A percentile compares a stretch with the other conserved stretches of the same genome.
Conservation (phyloP, 2,329 filamentous ascomycete genomes). For the Coniochaeta sp. region DNA sequence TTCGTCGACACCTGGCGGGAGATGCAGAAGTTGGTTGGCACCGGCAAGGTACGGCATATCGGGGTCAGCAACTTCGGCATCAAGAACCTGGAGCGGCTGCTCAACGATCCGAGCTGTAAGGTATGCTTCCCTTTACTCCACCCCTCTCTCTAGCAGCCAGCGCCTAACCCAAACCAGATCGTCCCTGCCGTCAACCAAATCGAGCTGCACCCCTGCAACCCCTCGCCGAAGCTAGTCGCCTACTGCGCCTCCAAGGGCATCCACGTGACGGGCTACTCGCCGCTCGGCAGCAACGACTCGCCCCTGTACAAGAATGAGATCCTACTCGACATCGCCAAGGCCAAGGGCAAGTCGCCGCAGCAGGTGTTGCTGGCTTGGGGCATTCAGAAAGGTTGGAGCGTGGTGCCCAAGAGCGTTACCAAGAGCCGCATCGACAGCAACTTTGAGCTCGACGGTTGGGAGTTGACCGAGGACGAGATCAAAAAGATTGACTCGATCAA, state of each 20-base stretch:
- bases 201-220: constrained; percentile 74
- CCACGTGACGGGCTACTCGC: constrained; percentile 67
- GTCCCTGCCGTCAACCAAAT: constrained; percentile 71
- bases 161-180: constrained; percentile 28
- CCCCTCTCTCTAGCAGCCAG: background rate
- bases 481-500: constrained; percentile 57
- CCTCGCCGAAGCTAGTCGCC: constrained; percentile 68
- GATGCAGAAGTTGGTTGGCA: constrained; percentile 61
- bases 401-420: constrained; percentile 80
- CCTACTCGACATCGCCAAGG: constrained; percentile 53
- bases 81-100: constrained; percentile 68
- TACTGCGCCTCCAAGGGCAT: constrained; percentile 69
- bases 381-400: constrained; percentile 69
- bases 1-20: constrained; percentile 73
- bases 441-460: constrained; percentile 67
- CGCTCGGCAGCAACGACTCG: constrained; percentile 63
- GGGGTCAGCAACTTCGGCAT: constrained; percentile 84
- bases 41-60: constrained; percentile 70
- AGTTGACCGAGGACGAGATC: constrained; percentile 65
- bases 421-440: constrained; percentile 67
- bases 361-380: constrained; percentile 78
- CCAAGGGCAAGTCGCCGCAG: constrained; percentile 61
- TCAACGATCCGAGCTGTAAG: constrained; percentile 58
- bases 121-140: constrained; percentile 23
- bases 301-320: constrained; percentile 60